Evolutionary conservation across 257 asterid species (phyloP), one percentile per base, ranked within the genome.

Genomic region (Solanum sejunctum): DNA sequence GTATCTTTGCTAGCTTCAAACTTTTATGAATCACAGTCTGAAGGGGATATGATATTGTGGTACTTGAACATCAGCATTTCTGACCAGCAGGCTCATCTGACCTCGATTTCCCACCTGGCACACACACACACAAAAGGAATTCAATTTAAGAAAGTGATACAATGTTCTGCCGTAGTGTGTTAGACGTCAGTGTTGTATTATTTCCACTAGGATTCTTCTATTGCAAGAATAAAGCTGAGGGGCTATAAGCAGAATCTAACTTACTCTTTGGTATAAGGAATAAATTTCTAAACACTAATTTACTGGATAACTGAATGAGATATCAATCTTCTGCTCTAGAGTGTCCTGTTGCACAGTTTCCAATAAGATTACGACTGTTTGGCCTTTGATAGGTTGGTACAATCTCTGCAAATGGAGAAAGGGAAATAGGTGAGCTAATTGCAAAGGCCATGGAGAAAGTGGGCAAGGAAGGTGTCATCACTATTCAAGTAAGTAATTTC

Each of bases 381-480:
- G 52, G 8, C 21, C 13, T 32, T 7, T 58, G 13, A 49, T 85
- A 91, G 94, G 94, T 92, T 79, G 93, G 94, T 23, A 91, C 94
- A 15, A 92, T 92, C 58, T 91, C 94, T 1, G 91, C 94, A 23
- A 92, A 92, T 84, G 95, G 94, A 82, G 94, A 92, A 20, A 87
- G 90, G 66, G 94, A 92, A 64, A 91, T 90, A 69, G 95, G 94
- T 12, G 95, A 91, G 89, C 89, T 92, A 54, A 90, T 92, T 85
- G 95, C 95, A 13, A 90, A 90, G 88, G 94, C 95, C 23, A 92
- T 92, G 95, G 93, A 91, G 86, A 91, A 85, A 86, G 95, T 91
- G 39, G 95, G 95, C 69, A 92, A 92, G 82, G 95, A 92, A 81
- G 94, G 95, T 61, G 95, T 91, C n/a, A 92, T 92, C 85, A 92